phyloP scores from a whole-genome alignment of 2,329 filamentous ascomycete genomes.

The Nakataea oryzae region DNA sequence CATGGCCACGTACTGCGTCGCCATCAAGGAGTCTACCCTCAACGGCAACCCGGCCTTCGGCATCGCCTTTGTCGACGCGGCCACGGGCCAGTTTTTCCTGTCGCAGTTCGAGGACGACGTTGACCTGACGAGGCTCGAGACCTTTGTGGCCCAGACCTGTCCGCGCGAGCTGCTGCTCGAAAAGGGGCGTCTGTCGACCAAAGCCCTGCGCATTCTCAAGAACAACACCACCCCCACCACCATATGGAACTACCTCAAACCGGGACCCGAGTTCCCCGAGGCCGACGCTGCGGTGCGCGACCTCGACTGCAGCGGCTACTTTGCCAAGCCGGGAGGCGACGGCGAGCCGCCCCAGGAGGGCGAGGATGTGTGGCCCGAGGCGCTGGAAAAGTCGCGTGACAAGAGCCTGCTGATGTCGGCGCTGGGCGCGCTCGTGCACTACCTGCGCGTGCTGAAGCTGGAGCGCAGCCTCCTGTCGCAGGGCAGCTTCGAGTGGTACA shows the following conservation, averaged over 20 bases:
- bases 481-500: conserved; percentile 84
- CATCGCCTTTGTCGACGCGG: conserved; percentile 87
- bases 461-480: conserved; percentile 81
- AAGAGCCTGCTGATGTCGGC: conserved; percentile 85
- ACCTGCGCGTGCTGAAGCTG: conserved; percentile 77
- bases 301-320: conserved; percentile 71
- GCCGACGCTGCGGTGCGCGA: conserved; percentile 74
- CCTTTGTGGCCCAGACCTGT: conserved; percentile 82
- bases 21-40: conserved; percentile 70
- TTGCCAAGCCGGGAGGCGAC: conserved; percentile 39
- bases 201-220: conserved; percentile 84
- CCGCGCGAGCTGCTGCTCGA: conserved; percentile 85
- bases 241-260: conserved; percentile 89
- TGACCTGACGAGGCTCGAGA: conserved; percentile 95
- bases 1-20: conserved; percentile 92
- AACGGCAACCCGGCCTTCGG: conserved; percentile 77
- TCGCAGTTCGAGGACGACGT: conserved; percentile 85
- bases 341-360: conserved; percentile 15
- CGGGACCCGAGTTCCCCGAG: conserved; percentile 82
- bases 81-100: conserved; percentile 91
- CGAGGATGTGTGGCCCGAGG: conserved; percentile 66
- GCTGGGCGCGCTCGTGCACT: conserved; percentile 79
- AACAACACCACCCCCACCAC: conserved; percentile 90
- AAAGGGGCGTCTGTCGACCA: conserved; percentile 77
- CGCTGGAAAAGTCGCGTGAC: conserved; percentile 59